A percentile compares a stretch with the other conserved stretches of the same genome.
These are phyloP conservation scores for Lolium perenne DNA, from an alignment of 176 grass and related monocot genomes.

Conservation along the genomic window DNA sequence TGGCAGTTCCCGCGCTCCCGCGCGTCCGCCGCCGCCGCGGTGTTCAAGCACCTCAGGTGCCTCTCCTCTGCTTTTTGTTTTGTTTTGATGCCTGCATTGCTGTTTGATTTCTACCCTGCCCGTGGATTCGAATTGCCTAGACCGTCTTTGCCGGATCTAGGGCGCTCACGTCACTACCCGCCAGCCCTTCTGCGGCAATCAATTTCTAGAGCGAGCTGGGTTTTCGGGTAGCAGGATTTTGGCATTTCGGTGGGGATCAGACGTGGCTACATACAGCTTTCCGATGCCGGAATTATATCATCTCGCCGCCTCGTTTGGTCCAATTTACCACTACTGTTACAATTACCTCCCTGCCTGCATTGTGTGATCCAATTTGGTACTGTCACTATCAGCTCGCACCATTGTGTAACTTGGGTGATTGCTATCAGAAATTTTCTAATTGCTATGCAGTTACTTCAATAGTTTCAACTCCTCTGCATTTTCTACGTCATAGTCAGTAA, in stretches of 20 bases:
- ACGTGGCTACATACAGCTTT: background rate
- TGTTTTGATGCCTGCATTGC: background rate
- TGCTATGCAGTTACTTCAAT: background rate
- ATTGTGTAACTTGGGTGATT: background rate
- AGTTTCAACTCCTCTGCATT: background rate
- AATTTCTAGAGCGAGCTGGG: background rate
- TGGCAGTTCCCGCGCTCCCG: conserved; percentile 80
- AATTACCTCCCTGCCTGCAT: background rate
- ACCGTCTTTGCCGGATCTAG: background rate
- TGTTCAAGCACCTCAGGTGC: conserved; percentile 89
- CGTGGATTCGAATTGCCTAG: background rate
- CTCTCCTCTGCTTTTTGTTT: background rate
- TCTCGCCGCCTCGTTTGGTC: background rate
- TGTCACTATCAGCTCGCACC: background rate
- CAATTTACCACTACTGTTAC: background rate
- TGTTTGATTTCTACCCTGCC: too few species aligned
- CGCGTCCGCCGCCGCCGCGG: conserved; percentile 36
- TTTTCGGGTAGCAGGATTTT: background rate
- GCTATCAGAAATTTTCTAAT: background rate
- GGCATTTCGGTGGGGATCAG: background rate
- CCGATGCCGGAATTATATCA: background rate
- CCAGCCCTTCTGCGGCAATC: background rate
- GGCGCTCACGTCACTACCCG: background rate
- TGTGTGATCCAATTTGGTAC: background rate
- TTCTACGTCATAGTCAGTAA: background rate